These are phyloP conservation scores for Tuber aestivum DNA, from an alignment of 495 filamentous ascomycete species.

Conservation along the genomic window DNA sequence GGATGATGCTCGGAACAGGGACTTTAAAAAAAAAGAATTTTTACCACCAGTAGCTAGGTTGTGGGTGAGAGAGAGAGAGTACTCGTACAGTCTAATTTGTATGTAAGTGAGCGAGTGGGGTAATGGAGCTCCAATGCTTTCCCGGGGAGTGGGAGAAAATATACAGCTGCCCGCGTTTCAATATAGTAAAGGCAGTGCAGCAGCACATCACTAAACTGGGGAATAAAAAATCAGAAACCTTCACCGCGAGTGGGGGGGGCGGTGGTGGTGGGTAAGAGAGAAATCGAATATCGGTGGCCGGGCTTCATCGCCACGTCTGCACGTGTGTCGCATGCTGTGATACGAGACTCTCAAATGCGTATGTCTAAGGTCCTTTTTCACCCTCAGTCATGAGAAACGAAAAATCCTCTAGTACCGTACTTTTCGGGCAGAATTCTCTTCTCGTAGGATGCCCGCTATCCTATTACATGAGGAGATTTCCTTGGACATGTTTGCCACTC, in stretches of 20 bases:
- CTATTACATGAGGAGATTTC: not conserved
- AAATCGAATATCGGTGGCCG: slow-evolving; percentile 14
- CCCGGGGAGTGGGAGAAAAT: slow-evolving; percentile 9
- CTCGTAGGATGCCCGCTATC: not conserved
- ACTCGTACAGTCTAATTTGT: not conserved
- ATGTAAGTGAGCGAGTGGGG: not conserved
- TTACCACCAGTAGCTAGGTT: not conserved
- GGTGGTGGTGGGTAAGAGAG: slow-evolving; percentile 14
- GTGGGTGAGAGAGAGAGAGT: not conserved
- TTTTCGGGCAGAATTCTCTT: not conserved
- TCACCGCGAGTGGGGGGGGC: slow-evolving; percentile 13
- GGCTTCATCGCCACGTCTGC: slow-evolving; percentile 11
- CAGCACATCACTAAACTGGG: slow-evolving; percentile 16
- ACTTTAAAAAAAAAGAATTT: not conserved
- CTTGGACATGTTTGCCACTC: not conserved
- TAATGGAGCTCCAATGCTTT: slow-evolving; percentile 2
- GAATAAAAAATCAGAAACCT: slow-evolving; percentile 3
- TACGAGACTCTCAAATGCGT: not conserved
- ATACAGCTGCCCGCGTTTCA: slow-evolving; percentile 17
- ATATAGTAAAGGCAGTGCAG: slow-evolving; percentile 25
- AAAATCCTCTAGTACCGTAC: not conserved
- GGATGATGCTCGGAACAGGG: not conserved
- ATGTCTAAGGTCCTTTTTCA: not conserved
- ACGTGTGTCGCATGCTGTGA: slow-evolving; percentile 14
- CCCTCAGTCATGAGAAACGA: not conserved